These are phyloP conservation scores for Herpetospermum pedunculosum DNA, from an alignment of 306 rosid species.

Conservation along the genomic window DNA sequence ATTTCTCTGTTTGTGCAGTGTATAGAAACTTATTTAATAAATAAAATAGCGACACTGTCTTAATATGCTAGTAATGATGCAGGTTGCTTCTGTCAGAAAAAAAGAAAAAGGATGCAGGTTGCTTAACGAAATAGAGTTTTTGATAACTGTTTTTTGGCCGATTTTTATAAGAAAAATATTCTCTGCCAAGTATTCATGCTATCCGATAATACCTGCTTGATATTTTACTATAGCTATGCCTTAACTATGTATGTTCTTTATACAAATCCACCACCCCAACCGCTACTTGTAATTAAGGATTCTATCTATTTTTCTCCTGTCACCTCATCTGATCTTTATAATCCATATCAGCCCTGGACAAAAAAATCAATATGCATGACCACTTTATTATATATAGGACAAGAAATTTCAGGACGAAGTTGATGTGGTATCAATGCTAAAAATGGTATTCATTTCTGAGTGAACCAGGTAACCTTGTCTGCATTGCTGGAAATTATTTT, in stretches of 20 bases:
- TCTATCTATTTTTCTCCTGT: not conserved
- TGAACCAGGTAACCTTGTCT: not conserved
- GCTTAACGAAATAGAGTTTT: not conserved
- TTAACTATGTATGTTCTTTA: not conserved
- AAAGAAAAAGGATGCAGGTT: not conserved
- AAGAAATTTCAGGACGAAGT: constrained; percentile 5
- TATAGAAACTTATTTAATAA: not conserved
- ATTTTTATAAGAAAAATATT: not conserved
- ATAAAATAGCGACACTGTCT: not conserved
- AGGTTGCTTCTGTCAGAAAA: not conserved
- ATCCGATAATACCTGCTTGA: not conserved
- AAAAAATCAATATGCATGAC: not conserved
- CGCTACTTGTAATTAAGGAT: not conserved
- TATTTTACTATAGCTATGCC: not conserved
- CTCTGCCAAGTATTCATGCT: not conserved
- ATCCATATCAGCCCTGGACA: not conserved
- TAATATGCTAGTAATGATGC: not conserved
- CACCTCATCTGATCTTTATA: not conserved
- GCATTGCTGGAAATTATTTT: constrained; percentile 2
- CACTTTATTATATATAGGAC: constrained; percentile 1
- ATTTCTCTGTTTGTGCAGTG: not conserved
- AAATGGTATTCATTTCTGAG: constrained; percentile 1
- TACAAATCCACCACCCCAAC: not conserved
- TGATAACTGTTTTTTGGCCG: not conserved
- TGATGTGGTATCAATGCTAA: constrained; percentile 1